Base-by-base conservation (phyloP, 208 protist species). In the Trypanosoma grayi region DNA sequence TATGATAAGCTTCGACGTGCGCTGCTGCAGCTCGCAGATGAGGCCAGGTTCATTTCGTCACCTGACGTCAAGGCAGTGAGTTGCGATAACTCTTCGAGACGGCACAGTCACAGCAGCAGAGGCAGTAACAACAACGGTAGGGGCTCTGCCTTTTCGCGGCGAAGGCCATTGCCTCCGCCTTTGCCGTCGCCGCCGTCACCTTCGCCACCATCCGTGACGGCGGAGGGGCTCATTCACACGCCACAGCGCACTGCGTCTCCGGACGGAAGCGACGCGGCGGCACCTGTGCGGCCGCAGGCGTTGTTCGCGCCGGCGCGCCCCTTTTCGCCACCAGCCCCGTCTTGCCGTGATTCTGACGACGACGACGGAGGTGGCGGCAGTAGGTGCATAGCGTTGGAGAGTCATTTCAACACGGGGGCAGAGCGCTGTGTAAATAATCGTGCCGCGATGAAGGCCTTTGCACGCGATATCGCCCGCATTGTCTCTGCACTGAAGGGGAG, bases 161-260 rank as follows among this genome's bases (percentile, higher is more conserved):
- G 22, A 43, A 53, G 16, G 28, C 10, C 20, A 45, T 36, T 31
- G 13, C 43, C 28, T 2, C 62, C 53, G 7, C 16, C 16, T 16
- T 43, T 33, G 16, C 22, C 52, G 16, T n/a, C 54, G 24, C 11
- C 14, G 31, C 25, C 50, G 33, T 18, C 36, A 30, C 28, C 43
- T 13, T 25, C 63, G 56, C 36, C 33, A 16, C n/a, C 1, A 3
- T 22, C 34, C 20, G 11, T 33, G 31, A 37, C 41, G 5, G 31
- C 36, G 22, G 61, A 67, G 18, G 64, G 64, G n/a, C 64, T 70
- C 37, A 70, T 70, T 45, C 56, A 43, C 37, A 64, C 64, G 37
- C 64, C 64, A 16, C 40, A 50, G n/a, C 43, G 39, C n/a, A 31
- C 18, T 4, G 4, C 33, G 18, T 60, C 43, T 20, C 45, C 8